Base-by-base conservation (phyloP, 305 asterid species). In the Rubia tinctorum region DNA sequence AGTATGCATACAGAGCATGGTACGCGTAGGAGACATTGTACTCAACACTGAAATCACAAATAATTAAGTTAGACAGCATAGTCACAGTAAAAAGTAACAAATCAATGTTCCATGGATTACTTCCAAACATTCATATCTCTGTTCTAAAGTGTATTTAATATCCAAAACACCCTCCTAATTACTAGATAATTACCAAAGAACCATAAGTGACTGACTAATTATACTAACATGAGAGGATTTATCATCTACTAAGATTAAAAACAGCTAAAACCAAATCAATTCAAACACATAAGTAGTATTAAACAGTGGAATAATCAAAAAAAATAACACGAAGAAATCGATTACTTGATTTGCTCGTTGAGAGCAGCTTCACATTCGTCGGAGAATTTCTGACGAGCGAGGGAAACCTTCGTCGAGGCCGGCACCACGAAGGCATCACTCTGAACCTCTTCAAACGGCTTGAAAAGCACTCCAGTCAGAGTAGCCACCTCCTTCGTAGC, bases 271-370 rank as follows among this genome's bases (percentile, higher is more conserved):
- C 60, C 8, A 17, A 22, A 53, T n/a, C 60, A n/a, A 53, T 53
- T 53, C 11, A 18, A 53, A 53, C 23, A 53, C 60, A n/a, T n/a
- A n/a, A n/a, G 60, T 8, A 18, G 7, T 18, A 9, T 6, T 23
- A 11, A 15, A 61, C 8, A 12, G 18, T 12, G 7, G 13, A 59
- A 59, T 20, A 59, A 22, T 8, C 14, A 39, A 8, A n/a, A 56
- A 7, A 15, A 1, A n/a, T 66, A 1, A 27, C 8, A 23, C 15
- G 6, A 55, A 71, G 53, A 40, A 47, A 73, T 18, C 9, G 11
- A 51, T 88, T 62, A 93, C 97, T 93, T 91, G 77, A 93, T 93
- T 88, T 93, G 98, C 81, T 87, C 95, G 81, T 93, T 93, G 22
- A 93, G 71, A 8, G 91, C 93, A 69, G 89, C 76, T 82, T 91